Evolutionary conservation across 2,329 filamentous ascomycete genomes (phyloP).

Genomic region (Alternaria rosae): DNA sequence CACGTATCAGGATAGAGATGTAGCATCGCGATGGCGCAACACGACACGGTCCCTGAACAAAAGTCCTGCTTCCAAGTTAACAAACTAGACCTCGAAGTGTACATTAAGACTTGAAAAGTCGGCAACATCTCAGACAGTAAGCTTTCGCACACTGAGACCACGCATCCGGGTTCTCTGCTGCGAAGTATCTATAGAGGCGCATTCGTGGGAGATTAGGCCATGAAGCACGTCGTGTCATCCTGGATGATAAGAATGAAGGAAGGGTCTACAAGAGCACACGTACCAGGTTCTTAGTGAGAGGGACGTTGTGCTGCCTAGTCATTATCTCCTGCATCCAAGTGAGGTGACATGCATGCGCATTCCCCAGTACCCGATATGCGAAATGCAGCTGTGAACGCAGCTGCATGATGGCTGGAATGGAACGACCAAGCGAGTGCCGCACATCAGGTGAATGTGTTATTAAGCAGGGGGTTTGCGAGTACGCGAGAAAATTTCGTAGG

Average conservation of each 20-base stretch:
- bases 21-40: background rate
- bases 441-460: background rate
- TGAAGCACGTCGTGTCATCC: background rate
- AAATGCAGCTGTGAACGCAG: background rate
- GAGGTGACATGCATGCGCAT: background rate
- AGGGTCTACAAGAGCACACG: background rate
- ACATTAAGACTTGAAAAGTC: background rate
- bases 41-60: background rate
- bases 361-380: background rate
- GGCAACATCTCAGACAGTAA: conserved; percentile 8
- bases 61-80: background rate
- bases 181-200: conserved; percentile 14
- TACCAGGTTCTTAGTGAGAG: background rate
- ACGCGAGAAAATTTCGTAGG: background rate
- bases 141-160: conserved; percentile 14
- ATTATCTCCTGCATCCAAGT: background rate
- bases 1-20: background rate
- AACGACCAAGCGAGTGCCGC: background rate
- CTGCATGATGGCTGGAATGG: background rate
- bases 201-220: conserved; percentile 7
- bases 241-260: background rate
- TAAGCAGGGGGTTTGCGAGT: background rate
- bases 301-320: background rate
- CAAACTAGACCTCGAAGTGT: background rate
- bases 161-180: conserved; percentile 9